These are phyloP conservation scores for Aspergillus novofumigatus DNA, from an alignment of 2,329 filamentous ascomycete genomes.

Conservation along the genomic window DNA sequence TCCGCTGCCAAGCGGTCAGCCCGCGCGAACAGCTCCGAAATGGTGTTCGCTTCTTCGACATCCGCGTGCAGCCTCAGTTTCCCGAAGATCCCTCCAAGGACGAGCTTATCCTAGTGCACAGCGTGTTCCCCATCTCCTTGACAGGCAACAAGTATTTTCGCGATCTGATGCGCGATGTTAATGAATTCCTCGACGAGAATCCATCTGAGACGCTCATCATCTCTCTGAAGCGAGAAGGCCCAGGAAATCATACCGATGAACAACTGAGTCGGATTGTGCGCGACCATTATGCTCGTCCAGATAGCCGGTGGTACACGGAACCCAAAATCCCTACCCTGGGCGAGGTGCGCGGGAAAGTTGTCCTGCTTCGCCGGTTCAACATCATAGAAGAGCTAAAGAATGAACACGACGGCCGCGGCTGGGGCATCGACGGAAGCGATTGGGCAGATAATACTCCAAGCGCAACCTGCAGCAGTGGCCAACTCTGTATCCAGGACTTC, in stretches of 20 bases:
- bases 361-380: conserved; percentile 76
- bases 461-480: conserved; percentile 63
- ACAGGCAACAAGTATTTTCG: conserved; percentile 76
- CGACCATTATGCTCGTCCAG: conserved; percentile 60
- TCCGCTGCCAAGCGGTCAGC: conserved; percentile 82
- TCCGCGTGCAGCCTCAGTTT: conserved; percentile 68
- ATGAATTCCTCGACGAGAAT: conserved; percentile 71
- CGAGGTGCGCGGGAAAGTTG: conserved; percentile 73
- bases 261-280: conserved; percentile 72
- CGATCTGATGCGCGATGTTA: conserved; percentile 65
- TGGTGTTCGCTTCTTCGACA: conserved; percentile 90
- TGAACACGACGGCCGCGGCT: conserved; percentile 48
- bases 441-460: conserved; percentile 92
- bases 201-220: conserved; percentile 80
- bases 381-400: conserved; percentile 50
- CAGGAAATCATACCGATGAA: conserved; percentile 72
- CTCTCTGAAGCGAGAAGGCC: conserved; percentile 86
- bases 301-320: conserved; percentile 71
- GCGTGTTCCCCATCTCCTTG: conserved; percentile 81
- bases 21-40: conserved; percentile 76
- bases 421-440: conserved; percentile 55
- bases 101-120: conserved; percentile 78
- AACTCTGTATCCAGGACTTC: conserved; percentile 87
- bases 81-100: conserved; percentile 58
- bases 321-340: conserved; percentile 73